Percentiles rank a stretch among this genome's conserved stretches.
Evolutionary conservation across 208 protist genomes (phyloP).

Genomic region (Wallacemonas sp.): DNA sequence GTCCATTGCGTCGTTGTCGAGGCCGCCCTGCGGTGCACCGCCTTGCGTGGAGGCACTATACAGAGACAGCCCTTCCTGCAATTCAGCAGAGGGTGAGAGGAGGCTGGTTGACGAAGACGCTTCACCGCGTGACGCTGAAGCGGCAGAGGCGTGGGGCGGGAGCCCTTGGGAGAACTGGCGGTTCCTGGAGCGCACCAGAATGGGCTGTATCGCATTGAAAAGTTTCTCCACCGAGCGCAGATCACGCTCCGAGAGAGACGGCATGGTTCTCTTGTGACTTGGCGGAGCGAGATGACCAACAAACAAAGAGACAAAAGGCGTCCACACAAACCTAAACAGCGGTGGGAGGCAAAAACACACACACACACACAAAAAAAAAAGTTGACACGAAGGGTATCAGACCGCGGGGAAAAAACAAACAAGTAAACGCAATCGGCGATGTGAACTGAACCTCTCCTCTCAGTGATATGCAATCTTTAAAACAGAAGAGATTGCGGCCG

Average conservation of each 20-base stretch:
- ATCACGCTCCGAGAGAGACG: constrained; percentile 52
- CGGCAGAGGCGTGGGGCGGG: too few relatives aligned
- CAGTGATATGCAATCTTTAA: too few relatives aligned
- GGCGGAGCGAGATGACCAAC: too few relatives aligned
- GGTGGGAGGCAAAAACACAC: neutral
- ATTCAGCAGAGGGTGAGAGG: constrained; percentile 23
- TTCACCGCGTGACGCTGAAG: too few relatives aligned
- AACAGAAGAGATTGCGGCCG: neutral
- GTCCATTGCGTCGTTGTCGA: constrained; percentile 19
- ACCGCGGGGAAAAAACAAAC: neutral
- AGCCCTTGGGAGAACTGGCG: neutral
- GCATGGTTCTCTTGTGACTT: constrained; percentile 30
- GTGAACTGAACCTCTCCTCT: neutral
- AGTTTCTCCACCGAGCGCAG: constrained; percentile 66
- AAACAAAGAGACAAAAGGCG: too few relatives aligned
- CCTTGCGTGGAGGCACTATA: neutral
- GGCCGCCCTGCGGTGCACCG: neutral
- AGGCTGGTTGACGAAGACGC: neutral
- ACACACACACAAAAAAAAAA: too few relatives aligned
- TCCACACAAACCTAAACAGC: too few relatives aligned
- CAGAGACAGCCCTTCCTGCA: constrained; percentile 15
- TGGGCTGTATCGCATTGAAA: constrained; percentile 44
- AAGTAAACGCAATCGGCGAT: neutral
- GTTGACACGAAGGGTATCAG: too few relatives aligned
- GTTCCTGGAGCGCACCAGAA: constrained; percentile 18